phyloP scores from a whole-genome alignment of 2,329 filamentous ascomycete genomes.

The Aureobasidium zeae region DNA sequence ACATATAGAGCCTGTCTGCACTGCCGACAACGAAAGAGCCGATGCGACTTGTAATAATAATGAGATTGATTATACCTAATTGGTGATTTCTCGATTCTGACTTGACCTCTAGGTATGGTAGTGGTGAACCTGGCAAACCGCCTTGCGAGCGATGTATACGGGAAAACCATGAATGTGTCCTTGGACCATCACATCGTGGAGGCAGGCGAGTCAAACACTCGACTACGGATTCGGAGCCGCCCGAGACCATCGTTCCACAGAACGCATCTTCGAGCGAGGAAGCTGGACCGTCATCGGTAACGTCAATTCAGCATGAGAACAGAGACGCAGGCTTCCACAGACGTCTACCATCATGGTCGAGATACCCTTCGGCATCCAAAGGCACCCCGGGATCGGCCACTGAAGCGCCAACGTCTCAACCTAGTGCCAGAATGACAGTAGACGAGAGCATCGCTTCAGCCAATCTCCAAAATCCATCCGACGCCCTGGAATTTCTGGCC shows the following conservation, averaged over 20 bases:
- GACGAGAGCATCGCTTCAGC: constrained; percentile 27
- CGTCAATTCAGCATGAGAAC: not conserved
- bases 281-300: not conserved
- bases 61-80: not conserved
- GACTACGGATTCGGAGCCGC: constrained; percentile 16
- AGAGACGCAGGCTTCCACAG: not conserved
- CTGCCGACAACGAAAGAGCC: constrained; percentile 27
- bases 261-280: constrained; percentile 1
- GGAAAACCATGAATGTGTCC: constrained; percentile 28
- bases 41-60: constrained; percentile 29
- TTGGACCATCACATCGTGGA: constrained; percentile 26
- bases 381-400: not conserved
- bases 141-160: constrained; percentile 28
- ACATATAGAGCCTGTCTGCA: constrained; percentile 28
- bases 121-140: constrained; percentile 25
- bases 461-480: constrained; percentile 28
- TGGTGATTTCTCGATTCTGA: not conserved
- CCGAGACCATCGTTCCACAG: not conserved
- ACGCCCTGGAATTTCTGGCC: constrained; percentile 28
- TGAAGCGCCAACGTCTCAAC: constrained; percentile 9
- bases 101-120: constrained; percentile 22
- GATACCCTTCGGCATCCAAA: constrained; percentile 2
- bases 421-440: constrained; percentile 19
- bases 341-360: not conserved
- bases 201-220: constrained; percentile 26